Conservation (phyloP, 208 protist species). For the Paratrypanosoma confusum region DNA sequence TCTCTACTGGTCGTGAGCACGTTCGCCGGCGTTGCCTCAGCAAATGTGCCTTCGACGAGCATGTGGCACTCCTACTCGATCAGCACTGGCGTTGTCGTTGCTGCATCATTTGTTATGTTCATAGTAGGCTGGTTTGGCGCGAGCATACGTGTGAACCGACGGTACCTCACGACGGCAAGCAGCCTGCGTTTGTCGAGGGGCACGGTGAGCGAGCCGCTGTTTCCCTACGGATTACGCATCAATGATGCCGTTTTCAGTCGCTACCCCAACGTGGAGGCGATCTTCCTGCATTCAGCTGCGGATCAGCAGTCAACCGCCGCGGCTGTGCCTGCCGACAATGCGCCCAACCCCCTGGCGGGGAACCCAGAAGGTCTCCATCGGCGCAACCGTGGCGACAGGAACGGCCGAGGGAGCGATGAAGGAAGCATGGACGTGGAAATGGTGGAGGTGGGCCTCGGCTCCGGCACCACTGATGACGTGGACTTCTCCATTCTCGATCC, state of each 20-base stretch:
- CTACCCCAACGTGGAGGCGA: slow-evolving; percentile 5
- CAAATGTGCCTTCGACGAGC: neutral
- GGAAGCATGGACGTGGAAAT: neutral
- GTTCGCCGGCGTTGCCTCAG: slow-evolving; percentile 1
- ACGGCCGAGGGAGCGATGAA: too few species aligned
- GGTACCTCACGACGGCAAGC: neutral
- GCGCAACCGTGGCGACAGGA: too few species aligned
- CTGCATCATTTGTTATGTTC: neutral
- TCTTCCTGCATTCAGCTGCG: neutral
- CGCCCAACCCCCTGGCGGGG: too few species aligned
- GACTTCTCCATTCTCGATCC: slow-evolving; percentile 2
- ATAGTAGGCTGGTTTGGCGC: slow-evolving; percentile 5
- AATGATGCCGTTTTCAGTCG: slow-evolving; percentile 10
- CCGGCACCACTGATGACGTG: neutral
- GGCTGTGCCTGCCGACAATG: too few species aligned
- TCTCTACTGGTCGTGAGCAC: neutral
- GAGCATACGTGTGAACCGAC: slow-evolving; percentile 2
- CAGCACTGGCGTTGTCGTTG: slow-evolving; percentile 5
- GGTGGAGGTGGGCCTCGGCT: neutral
- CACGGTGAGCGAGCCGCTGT: neutral
- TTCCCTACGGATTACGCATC: neutral
- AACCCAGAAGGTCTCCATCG: too few species aligned
- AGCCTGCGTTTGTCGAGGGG: neutral
- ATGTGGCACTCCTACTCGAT: slow-evolving; percentile 2
- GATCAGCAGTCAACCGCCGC: neutral